Percentiles rank a stretch among this genome's conserved stretches.
Conservation (phyloP, 768 basidiomycete species). For the Kwoniella shandongensis region DNA sequence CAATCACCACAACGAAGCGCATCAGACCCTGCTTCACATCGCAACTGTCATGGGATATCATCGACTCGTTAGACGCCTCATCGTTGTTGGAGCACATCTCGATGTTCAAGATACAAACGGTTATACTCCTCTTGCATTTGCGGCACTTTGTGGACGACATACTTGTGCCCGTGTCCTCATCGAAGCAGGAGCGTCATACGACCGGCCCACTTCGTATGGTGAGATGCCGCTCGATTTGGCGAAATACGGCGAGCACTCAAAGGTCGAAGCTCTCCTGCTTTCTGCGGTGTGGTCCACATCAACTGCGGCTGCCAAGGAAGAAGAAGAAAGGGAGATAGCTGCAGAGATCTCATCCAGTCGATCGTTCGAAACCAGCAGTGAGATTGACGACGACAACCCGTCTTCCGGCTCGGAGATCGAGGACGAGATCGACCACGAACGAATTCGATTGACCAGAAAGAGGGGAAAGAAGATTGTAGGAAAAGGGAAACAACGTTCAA, state of each 20-base stretch:
- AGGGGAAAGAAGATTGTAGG: conserved; percentile 7
- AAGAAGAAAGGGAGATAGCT: conserved; percentile 5
- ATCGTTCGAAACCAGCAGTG: conserved; percentile 24
- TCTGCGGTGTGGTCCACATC: conserved; percentile 44
- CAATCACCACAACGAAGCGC: conserved; percentile 67
- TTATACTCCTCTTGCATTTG: conserved; percentile 84
- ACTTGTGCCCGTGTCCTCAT: conserved; percentile 68
- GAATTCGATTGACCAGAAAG: conserved; percentile 6
- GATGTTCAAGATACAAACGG: conserved; percentile 87
- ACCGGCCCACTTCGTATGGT: conserved; percentile 49
- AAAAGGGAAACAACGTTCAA: conserved; percentile 6
- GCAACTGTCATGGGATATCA: conserved; percentile 76
- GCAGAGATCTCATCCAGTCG: conserved; percentile 1
- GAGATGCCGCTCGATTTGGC: conserved; percentile 55
- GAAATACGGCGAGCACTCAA: conserved; percentile 49
- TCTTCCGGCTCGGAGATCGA: conserved; percentile 41
- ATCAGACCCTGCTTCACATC: conserved; percentile 87
- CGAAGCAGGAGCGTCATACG: conserved; percentile 72
- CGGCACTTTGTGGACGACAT: conserved; percentile 65
- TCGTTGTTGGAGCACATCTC: conserved; percentile 70
- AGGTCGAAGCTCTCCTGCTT: conserved; percentile 49
- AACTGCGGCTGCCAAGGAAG: conserved; percentile 14
- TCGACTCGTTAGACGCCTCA: conserved; percentile 68
- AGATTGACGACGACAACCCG: conserved; percentile 48
- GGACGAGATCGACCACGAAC: conserved; percentile 17